Evolutionary conservation across 2,329 filamentous ascomycete genomes (phyloP).

Genomic region (Phyllosticta citribraziliensis): DNA sequence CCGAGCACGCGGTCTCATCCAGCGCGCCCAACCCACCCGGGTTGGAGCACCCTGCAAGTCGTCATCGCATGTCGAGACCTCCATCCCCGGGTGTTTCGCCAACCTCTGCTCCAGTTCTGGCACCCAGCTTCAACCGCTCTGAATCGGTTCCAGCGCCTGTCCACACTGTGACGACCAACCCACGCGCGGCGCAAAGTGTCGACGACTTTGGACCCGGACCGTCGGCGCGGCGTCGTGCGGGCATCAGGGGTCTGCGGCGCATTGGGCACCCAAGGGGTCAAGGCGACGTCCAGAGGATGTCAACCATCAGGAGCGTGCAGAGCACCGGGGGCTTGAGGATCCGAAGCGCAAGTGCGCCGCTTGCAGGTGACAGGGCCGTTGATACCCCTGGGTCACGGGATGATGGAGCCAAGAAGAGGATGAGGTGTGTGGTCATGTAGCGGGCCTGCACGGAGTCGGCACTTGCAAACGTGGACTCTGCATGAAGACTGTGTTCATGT

Average conservation of each 20-base stretch:
- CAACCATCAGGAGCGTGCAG: slow-evolving; percentile 3
- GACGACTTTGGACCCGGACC: neutral
- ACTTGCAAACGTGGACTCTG: too few relatives aligned
- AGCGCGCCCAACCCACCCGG: neutral
- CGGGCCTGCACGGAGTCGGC: too few relatives aligned
- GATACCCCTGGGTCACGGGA: neutral
- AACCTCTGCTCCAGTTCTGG: too few relatives aligned
- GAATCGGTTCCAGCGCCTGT: slow-evolving; percentile 2
- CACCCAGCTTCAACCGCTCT: neutral
- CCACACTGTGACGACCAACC: neutral
- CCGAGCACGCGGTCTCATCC: neutral
- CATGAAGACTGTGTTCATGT: too few relatives aligned
- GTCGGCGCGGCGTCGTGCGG: neutral
- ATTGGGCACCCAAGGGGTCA: neutral
- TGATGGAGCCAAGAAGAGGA: neutral
- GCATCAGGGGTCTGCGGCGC: neutral
- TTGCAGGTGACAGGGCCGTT: neutral
- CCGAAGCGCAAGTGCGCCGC: neutral
- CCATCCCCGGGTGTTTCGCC: neutral
- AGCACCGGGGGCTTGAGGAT: neutral
- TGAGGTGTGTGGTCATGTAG: slow-evolving; percentile 6
- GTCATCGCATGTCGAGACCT: neutral
- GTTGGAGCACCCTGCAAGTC: neutral
- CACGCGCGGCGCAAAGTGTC: slow-evolving; percentile 4
- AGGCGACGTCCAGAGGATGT: neutral